Conservation (phyloP, 2,329 filamentous ascomycete species). For the Elsinoe australis region DNA sequence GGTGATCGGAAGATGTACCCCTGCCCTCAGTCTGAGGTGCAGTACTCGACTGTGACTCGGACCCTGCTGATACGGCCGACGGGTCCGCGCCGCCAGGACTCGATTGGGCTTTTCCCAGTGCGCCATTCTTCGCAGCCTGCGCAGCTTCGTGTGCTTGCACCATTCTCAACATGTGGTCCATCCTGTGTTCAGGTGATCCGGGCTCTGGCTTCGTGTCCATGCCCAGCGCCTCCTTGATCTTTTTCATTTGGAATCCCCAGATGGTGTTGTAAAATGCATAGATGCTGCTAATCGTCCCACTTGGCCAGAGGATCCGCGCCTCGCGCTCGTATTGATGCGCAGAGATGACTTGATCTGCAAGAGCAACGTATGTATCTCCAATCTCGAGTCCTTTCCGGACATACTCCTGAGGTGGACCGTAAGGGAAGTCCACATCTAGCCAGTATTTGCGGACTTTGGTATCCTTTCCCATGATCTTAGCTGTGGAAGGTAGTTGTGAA, state of each 20-base stretch:
- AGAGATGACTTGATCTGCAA: conserved; percentile 34
- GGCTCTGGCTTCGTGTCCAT: conserved; percentile 28
- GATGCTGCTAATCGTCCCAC: conserved; percentile 30
- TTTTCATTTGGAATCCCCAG: conserved; percentile 31
- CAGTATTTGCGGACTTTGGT: conserved; percentile 37
- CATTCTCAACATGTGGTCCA: conserved; percentile 26
- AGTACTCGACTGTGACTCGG: neutral
- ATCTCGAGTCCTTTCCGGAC: conserved; percentile 40
- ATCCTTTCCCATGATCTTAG: conserved; percentile 33
- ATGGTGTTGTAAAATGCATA: conserved; percentile 32
- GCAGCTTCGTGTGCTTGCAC: conserved; percentile 26
- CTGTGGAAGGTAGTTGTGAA: conserved; percentile 28
- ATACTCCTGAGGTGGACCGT: conserved; percentile 43
- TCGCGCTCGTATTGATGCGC: conserved; percentile 36
- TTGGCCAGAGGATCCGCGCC: conserved; percentile 33
- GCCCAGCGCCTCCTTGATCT: conserved; percentile 32
- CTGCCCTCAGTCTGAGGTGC: conserved; percentile 5
- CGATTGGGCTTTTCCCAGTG: conserved; percentile 19
- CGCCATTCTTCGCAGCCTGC: conserved; percentile 15
- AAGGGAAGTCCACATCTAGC: conserved; percentile 44
- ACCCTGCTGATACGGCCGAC: neutral
- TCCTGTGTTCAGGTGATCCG: conserved; percentile 28
- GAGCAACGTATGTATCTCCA: conserved; percentile 34
- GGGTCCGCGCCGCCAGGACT: conserved; percentile 17
- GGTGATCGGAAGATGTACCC: neutral